Conservation (phyloP, 2,329 filamentous ascomycete genomes). For the Leptosphaerulina australis region DNA sequence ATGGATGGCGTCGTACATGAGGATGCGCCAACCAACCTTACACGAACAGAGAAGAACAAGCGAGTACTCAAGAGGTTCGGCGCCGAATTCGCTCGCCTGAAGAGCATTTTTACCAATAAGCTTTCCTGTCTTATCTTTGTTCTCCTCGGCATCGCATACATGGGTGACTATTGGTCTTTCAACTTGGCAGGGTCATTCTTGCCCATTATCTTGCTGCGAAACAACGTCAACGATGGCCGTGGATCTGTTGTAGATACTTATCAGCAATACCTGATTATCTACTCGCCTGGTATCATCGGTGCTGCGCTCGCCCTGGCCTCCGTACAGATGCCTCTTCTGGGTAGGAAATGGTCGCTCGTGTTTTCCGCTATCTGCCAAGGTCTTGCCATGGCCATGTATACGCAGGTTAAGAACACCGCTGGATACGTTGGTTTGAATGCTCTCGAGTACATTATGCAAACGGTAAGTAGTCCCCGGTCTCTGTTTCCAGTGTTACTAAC, state of each 20-base stretch:
- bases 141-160: constrained; percentile 36
- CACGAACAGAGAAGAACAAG: constrained; percentile 27
- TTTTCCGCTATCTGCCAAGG: constrained; percentile 38
- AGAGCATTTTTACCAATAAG: constrained; percentile 37
- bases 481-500: neutral
- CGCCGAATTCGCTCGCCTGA: constrained; percentile 34
- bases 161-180: constrained; percentile 45
- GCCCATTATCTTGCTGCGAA: constrained; percentile 37
- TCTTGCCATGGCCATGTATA: constrained; percentile 41
- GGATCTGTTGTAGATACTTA: constrained; percentile 35
- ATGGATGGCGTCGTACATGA: constrained; percentile 11
- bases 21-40: constrained; percentile 4
- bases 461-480: constrained; percentile 17
- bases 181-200: constrained; percentile 37
- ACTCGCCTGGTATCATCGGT: constrained; percentile 37
- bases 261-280: constrained; percentile 40
- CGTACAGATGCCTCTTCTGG: constrained; percentile 35
- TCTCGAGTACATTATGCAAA: constrained; percentile 44
- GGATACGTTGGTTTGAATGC: constrained; percentile 39
- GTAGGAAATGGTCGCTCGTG: constrained; percentile 39
- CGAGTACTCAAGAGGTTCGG: constrained; percentile 28
- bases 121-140: constrained; percentile 35
- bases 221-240: constrained; percentile 35
- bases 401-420: constrained; percentile 33
- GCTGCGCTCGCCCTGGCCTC: constrained; percentile 32